phyloP scores from a whole-genome alignment of 495 filamentous ascomycete genomes.

The Aspergillus diversus region DNA sequence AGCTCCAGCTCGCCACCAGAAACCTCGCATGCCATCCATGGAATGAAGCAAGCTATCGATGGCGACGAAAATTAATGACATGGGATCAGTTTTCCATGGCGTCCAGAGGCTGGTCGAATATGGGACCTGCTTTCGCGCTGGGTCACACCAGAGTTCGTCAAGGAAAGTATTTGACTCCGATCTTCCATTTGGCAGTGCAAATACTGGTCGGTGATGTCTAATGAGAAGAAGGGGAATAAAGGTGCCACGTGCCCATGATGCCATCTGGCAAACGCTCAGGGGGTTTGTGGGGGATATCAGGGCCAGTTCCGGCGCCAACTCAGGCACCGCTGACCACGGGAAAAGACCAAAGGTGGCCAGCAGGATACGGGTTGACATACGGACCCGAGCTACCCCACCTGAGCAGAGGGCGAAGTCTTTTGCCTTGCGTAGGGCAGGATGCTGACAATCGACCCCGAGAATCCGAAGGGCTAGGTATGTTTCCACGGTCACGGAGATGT shows the following conservation, averaged over 20 bases:
- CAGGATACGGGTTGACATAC: constrained; percentile 42
- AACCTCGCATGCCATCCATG: constrained; percentile 24
- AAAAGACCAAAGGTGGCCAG: constrained; percentile 48
- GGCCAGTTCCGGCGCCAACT: constrained; percentile 46
- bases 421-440: constrained; percentile 30
- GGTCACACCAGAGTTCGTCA: constrained; percentile 45
- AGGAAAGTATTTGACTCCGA: constrained; percentile 35
- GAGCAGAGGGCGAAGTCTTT: constrained; percentile 29
- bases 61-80: constrained; percentile 24
- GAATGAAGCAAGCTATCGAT: constrained; percentile 31
- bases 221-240: constrained; percentile 42
- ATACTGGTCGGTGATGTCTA: constrained; percentile 40
- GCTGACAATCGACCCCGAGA: constrained; percentile 27
- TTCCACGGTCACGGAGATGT: constrained; percentile 42
- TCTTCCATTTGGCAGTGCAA: constrained; percentile 37
- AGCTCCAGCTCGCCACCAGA: constrained; percentile 14
- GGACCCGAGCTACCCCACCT: constrained; percentile 44
- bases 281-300: constrained; percentile 33
- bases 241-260: constrained; percentile 43
- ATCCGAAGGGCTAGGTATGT: constrained; percentile 48
- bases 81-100: constrained; percentile 20
- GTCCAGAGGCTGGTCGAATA: constrained; percentile 24
- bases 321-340: constrained; percentile 43
- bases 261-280: constrained; percentile 41
- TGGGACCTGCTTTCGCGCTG: constrained; percentile 31